phyloP scores from a whole-genome alignment of 768 basidiomycete species.

The Mycena floridula region DNA sequence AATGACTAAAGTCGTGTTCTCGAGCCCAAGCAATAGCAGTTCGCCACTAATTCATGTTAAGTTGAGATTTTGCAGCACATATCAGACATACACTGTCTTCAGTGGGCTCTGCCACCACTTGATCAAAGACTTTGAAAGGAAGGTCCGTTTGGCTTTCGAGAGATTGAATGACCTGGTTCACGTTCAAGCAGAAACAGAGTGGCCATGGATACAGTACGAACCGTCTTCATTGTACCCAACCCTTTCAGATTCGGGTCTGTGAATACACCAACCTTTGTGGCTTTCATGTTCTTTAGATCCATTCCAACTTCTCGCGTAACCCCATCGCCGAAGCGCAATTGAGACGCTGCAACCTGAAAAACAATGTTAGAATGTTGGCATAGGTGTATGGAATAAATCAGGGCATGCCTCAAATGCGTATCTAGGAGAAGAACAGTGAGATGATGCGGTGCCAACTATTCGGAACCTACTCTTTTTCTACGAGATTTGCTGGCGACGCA shows the following conservation, averaged over 20 bases:
- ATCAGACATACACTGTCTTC: no score
- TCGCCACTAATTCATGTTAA: no score
- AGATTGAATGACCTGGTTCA: slow-evolving; percentile 60
- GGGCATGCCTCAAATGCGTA: slow-evolving; percentile 80
- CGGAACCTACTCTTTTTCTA: no score
- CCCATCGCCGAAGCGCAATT: slow-evolving; percentile 85
- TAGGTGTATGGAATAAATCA: background rate
- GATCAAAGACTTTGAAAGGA: slow-evolving; percentile 76
- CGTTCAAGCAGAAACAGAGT: background rate
- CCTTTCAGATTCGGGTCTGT: slow-evolving; percentile 85
- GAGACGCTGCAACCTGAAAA: slow-evolving; percentile 73
- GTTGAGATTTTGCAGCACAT: no score
- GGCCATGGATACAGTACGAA: slow-evolving; percentile 27
- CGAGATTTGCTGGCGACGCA: slow-evolving; percentile 67
- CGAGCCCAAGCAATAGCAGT: slow-evolving; percentile 87
- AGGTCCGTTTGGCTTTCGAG: slow-evolving; percentile 75
- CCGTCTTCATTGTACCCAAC: slow-evolving; percentile 77
- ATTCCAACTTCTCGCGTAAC: slow-evolving; percentile 89
- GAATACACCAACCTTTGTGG: slow-evolving; percentile 88
- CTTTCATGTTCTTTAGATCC: slow-evolving; percentile 92
- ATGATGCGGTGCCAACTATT: no score
- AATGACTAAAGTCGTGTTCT: slow-evolving; percentile 86
- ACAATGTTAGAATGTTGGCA: background rate
- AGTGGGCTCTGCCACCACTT: slow-evolving; percentile 85
- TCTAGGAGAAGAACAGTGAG: slow-evolving; percentile 33